Evolutionary conservation across 768 basidiomycete species (phyloP), one percentile per base, ranked within the genome.

Genomic region (Boletus patriciae): DNA sequence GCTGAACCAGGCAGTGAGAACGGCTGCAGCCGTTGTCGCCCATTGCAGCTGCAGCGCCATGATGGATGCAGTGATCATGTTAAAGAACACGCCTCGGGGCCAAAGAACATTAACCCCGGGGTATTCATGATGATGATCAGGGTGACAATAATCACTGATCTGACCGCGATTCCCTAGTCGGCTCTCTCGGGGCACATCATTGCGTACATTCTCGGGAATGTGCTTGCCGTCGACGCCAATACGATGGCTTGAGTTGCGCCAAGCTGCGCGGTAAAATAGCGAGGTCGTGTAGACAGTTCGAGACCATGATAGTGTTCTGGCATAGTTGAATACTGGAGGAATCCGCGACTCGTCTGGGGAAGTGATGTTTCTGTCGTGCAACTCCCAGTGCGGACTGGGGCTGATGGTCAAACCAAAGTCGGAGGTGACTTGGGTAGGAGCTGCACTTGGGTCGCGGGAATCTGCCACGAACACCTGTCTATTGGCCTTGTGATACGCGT

Each of bases 11-110:
- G 62, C 62, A 10, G 62, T 60, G 4, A 73, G 41, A 33, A 74
- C 3, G 1, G 74, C 73, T 12, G 73, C 67, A 0, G 54, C 41
- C 2, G 67, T 65, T 7, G 74, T 72, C 0, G 61, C 67, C 75
- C 71, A 76, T 51, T 76, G 74, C 19, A 76, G 27, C 11, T 52
- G 54, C 21, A 76, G 36, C 9, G 72, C 53, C 41, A 70, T 62
- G 11, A 67, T 1, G 2, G 73, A 70, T n/a, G 74, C 73, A 12
- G 71, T 36, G 16, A 66, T 9, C 53, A 74, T 67, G 36, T 74
- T 63, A 13, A 31, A 51, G n/a, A 69, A 31, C 2, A 68, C 45
- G 1, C 64, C 65, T 1, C 49, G 63, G n/a, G 65, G 68, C 70
- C 68, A 67, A 31, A 62, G 47, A 55, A 53, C 23, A 3, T 31